These are phyloP conservation scores for Ophiosphaerella korrae DNA, from an alignment of 2,329 filamentous ascomycete species.

Conservation along the genomic window DNA sequence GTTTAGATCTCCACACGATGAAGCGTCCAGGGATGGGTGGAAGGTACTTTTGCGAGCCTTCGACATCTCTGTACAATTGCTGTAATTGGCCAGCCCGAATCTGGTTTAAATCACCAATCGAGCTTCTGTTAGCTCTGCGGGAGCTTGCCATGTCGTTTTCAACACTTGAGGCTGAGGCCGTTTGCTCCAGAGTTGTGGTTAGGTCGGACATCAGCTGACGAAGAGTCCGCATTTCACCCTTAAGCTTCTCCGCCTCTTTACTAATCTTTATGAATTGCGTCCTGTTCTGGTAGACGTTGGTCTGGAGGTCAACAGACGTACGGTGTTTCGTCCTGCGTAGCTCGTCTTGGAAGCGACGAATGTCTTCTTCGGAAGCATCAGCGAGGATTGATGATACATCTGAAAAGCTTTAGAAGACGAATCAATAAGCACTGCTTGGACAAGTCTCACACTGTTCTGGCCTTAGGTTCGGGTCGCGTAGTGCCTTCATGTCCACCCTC, in stretches of 20 bases:
- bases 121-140: conserved; percentile 76
- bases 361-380: conserved; percentile 86
- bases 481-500: conserved; percentile 73
- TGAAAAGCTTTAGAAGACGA: conserved; percentile 26
- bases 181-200: conserved; percentile 58
- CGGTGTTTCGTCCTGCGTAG: conserved; percentile 77
- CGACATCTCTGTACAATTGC: conserved; percentile 94
- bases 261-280: conserved; percentile 99
- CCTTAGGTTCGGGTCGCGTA: conserved; percentile 78
- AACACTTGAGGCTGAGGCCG: conserved; percentile 48
- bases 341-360: conserved; percentile 77
- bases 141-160: conserved; percentile 48
- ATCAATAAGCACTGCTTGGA: conserved; percentile 1
- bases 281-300: conserved; percentile 95
- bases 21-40: conserved; percentile 90
- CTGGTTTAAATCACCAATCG: conserved; percentile 75
- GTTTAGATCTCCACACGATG: conserved; percentile 87
- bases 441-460: conserved; percentile 74
- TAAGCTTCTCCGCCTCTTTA: conserved; percentile 97
- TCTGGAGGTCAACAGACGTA: conserved; percentile 83
- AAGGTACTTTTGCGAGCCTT: conserved; percentile 95
- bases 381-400: conserved; percentile 73
- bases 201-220: conserved; percentile 91
- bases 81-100: conserved; percentile 72
- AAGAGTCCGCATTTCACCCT: conserved; percentile 91